These are phyloP conservation scores for Inga leiocalycina DNA, from an alignment of 306 rosid species.

Conservation along the genomic window DNA sequence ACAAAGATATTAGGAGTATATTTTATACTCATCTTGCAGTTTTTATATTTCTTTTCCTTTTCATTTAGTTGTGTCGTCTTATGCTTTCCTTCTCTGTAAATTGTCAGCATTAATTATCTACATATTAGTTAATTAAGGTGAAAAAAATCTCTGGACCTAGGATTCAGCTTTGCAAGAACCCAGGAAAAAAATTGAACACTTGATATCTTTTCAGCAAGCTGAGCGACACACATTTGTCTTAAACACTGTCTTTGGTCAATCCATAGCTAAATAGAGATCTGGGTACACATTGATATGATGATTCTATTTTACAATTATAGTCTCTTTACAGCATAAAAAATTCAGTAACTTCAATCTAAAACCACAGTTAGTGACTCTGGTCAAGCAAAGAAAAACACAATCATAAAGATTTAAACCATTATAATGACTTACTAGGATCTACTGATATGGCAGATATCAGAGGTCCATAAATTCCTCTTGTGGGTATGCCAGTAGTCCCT, in stretches of 20 bases:
- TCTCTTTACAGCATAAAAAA: not conserved
- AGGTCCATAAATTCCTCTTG: slow-evolving; percentile 92
- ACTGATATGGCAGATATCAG: slow-evolving; percentile 86
- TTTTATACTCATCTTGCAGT: not conserved
- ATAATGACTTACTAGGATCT: slow-evolving; percentile 74
- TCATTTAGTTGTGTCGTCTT: not conserved
- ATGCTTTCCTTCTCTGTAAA: not conserved
- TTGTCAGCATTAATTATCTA: not conserved
- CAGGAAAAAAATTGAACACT: not conserved
- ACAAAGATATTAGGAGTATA: not conserved
- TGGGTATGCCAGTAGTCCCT: slow-evolving; percentile 98
- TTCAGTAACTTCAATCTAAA: not conserved
- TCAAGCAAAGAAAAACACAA: not conserved
- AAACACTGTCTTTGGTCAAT: not conserved
- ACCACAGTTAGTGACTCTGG: not conserved
- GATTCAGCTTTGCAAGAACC: not conserved
- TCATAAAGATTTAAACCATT: slow-evolving; percentile 9
- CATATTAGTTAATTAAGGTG: not conserved
- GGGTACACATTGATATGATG: not conserved
- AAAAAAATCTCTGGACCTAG: not conserved
- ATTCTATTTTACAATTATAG: not conserved
- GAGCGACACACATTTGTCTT: not conserved
- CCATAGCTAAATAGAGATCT: not conserved
- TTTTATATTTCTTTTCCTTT: not conserved
- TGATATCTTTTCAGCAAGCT: not conserved